Evolutionary conservation across 2,329 filamentous ascomycete genomes (phyloP), one percentile per base, ranked within the genome.

Genomic region (Helotiales sp.): DNA sequence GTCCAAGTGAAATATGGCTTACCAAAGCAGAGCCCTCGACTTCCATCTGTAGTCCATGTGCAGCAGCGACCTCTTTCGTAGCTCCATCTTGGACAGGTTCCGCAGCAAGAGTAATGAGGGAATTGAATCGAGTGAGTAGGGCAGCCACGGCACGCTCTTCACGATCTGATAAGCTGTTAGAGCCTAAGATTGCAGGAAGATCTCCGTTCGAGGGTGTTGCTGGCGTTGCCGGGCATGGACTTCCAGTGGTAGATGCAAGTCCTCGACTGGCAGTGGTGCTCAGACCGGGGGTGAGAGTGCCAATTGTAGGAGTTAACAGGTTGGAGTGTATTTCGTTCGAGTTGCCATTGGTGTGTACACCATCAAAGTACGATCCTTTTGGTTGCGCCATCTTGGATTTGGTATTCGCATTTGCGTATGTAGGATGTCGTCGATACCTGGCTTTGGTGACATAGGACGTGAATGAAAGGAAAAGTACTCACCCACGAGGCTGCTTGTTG

Each of bases 141-240:
- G 78, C 77, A 52, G 83, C 83, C 20, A 85, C 78, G 49, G 79
- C 77, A 61, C 77, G 78, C 40, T 83, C 77, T 68, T 85, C 79
- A 37, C 81, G 80, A 65, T 85, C 84, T 85, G 74, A 8, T 24
- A 73, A 57, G 22, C 11, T 32, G 65, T 74, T 64, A 71, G 70
- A 52, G 20, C 50, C 32, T 34, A 43, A 17, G n/a, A 11, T 24
- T 49, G 8, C 43, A 45, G 17, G 34, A 22, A 26, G 4, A 10
- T 26, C 32, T 28, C 34, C 34, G 3, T 59, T 43, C 20, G 24
- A 28, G 24, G 34, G 43, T 22, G 47, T 40, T 50, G 30, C 10
- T 30, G 30, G 49, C 2, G 50, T 61, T 61, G 22, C 34, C 7
- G 58, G 26, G 43, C 7, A 26, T 28, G 40, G 34, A 17, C 10